Evolutionary conservation across 2,329 filamentous ascomycete genomes (phyloP).

Genomic region (Aspergillus awamori): DNA sequence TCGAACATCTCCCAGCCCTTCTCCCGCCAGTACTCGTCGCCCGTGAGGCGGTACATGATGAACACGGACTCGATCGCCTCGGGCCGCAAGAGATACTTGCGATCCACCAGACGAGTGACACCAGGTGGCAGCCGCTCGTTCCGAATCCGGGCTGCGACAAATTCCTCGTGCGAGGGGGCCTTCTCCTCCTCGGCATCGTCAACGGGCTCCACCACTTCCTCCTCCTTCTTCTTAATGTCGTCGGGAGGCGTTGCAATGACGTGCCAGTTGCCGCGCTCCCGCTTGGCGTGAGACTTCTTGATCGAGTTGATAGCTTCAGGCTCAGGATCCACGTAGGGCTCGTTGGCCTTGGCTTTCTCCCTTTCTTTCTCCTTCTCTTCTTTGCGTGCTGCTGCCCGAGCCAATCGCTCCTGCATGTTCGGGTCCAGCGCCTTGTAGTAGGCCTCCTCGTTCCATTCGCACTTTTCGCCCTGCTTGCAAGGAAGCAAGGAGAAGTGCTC

Average conservation of each 20-base stretch:
- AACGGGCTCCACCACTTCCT: not conserved
- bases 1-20: slow-evolving; percentile 76
- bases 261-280: slow-evolving; percentile 25
- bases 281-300: slow-evolving; percentile 13
- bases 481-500: slow-evolving; percentile 59
- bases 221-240: not conserved
- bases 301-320: slow-evolving; percentile 1
- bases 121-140: slow-evolving; percentile 48
- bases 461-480: slow-evolving; percentile 49
- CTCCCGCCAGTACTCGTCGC: slow-evolving; percentile 65
- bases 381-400: slow-evolving; percentile 29
- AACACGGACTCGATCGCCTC: slow-evolving; percentile 83
- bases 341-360: not conserved
- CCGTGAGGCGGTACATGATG: slow-evolving; percentile 74
- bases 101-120: slow-evolving; percentile 41
- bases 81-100: slow-evolving; percentile 54
- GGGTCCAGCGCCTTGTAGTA: slow-evolving; percentile 52
- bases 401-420: slow-evolving; percentile 31
- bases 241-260: slow-evolving; percentile 15
- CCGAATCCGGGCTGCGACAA: slow-evolving; percentile 42
- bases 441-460: slow-evolving; percentile 57
- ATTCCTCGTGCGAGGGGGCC: slow-evolving; percentile 43
- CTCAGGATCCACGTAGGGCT: not conserved
- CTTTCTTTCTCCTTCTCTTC: slow-evolving; percentile 18
- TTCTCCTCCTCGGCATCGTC: slow-evolving; percentile 7